These are phyloP conservation scores for Phellinidium pouzarii DNA, from an alignment of 1,284 basidiomycete genomes.

Conservation along the genomic window DNA sequence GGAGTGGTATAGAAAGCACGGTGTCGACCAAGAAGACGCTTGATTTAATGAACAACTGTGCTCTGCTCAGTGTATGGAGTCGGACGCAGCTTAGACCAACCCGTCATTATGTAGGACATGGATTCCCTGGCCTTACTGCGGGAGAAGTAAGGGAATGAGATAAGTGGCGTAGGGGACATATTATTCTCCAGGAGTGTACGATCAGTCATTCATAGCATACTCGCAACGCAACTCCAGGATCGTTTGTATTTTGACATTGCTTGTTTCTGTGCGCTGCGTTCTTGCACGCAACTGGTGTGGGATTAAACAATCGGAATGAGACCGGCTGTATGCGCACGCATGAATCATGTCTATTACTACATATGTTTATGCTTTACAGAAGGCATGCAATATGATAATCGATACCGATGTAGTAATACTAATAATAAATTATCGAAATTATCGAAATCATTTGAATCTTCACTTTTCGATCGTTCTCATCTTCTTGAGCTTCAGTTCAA, in stretches of 20 bases:
- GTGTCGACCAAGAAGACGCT: conserved; percentile 1
- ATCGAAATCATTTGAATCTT: no score
- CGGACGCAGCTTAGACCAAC: background rate
- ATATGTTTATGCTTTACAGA: no score
- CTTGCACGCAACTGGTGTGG: no score
- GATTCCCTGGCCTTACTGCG: background rate
- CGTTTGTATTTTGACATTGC: background rate
- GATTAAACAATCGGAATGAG: no score
- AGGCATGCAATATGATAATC: no score
- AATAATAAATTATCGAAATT: no score
- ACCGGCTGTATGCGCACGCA: no score
- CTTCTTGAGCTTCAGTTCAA: background rate
- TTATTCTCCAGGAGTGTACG: conserved; percentile 3
- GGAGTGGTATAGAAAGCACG: conserved; percentile 34
- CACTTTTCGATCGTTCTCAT: no score
- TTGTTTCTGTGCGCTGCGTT: background rate
- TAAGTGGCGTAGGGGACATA: background rate
- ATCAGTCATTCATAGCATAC: conserved; percentile 3
- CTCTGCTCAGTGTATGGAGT: background rate
- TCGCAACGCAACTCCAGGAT: conserved; percentile 8
- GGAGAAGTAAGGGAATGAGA: background rate
- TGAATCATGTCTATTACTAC: no score
- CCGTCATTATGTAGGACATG: background rate
- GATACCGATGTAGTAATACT: no score
- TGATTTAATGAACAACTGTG: background rate